Conservation (phyloP, 164 flowering plant genomes). For the Umbellularia californica region DNA sequence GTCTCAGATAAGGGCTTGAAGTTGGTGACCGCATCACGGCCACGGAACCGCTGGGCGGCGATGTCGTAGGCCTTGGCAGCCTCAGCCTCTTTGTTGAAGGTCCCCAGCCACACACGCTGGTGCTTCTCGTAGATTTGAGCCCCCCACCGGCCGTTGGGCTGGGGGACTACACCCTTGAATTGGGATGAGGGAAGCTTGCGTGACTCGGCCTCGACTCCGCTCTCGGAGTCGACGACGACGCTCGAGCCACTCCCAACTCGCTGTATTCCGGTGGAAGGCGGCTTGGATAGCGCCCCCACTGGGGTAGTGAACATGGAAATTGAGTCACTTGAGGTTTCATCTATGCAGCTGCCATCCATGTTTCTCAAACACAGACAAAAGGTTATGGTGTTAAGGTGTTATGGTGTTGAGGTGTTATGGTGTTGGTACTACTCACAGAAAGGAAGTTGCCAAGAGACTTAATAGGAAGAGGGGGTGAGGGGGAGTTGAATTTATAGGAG, state of each 20-base stretch:
- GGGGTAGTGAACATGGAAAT: conserved; percentile 3
- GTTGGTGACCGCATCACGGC: conserved; percentile 87
- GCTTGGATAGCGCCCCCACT: background rate
- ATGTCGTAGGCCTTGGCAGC: conserved; percentile 84
- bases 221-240: conserved; percentile 52
- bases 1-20: conserved; percentile 46
- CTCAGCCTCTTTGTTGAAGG: conserved; percentile 81
- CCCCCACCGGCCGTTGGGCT: conserved; percentile 97
- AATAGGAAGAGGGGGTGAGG: background rate
- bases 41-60: conserved; percentile 84
- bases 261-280: conserved; percentile 36
- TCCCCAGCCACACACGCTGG: conserved; percentile 94
- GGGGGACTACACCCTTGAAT: conserved; percentile 94
- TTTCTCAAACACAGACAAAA: background rate
- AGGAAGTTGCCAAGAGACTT: background rate
- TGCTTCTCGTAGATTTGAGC: conserved; percentile 97
- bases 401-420: too few relatives aligned
- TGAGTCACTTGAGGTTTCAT: conserved; percentile 44
- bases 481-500: background rate
- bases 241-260: conserved; percentile 73
- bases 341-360: conserved; percentile 53
- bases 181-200: conserved; percentile 80
- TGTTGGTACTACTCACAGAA: background rate
- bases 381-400: background rate
- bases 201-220: conserved; percentile 66